These are phyloP conservation scores for Calcarisporium arbuscula DNA, from an alignment of 2,329 filamentous ascomycete species.

Conservation along the genomic window DNA sequence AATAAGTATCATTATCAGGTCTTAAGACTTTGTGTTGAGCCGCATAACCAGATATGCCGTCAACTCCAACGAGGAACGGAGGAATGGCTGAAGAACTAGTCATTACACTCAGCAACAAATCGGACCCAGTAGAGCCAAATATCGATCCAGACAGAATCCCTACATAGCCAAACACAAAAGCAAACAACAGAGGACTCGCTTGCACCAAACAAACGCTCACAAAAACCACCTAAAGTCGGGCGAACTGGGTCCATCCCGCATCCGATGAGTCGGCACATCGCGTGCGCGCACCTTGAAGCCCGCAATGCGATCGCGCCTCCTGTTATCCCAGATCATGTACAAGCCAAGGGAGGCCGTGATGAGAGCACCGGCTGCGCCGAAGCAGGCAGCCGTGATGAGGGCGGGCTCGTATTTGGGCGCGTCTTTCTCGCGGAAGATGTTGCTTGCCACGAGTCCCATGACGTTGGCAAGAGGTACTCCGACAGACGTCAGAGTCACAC, in stretches of 20 bases:
- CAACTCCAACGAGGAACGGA: no score
- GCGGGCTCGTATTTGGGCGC: slow-evolving; percentile 62
- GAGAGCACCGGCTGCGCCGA: slow-evolving; percentile 54
- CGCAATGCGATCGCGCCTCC: slow-evolving; percentile 43
- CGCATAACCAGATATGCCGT: no score
- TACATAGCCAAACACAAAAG: not conserved
- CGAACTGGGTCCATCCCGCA: slow-evolving; percentile 41
- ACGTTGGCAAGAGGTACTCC: slow-evolving; percentile 70
- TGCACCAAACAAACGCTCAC: slow-evolving; percentile 11
- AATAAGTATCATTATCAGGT: no score
- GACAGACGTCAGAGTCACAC: slow-evolving; percentile 63
- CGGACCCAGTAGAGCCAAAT: no score
- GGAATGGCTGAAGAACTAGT: no score
- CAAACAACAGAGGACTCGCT: not conserved
- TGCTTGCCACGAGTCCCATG: slow-evolving; percentile 65
- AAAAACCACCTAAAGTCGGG: slow-evolving; percentile 47
- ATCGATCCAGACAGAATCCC: slow-evolving; percentile 1
- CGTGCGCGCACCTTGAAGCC: slow-evolving; percentile 39
- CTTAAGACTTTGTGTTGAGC: no score
- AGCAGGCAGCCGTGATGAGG: slow-evolving; percentile 57
- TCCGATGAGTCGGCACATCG: slow-evolving; percentile 43
- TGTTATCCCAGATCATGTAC: slow-evolving; percentile 55
- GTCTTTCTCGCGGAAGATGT: slow-evolving; percentile 61
- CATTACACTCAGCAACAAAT: no score
- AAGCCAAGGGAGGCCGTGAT: slow-evolving; percentile 48